phyloP scores from a whole-genome alignment of 352 stramenopile genomes.

The Globisporangium splendens region DNA sequence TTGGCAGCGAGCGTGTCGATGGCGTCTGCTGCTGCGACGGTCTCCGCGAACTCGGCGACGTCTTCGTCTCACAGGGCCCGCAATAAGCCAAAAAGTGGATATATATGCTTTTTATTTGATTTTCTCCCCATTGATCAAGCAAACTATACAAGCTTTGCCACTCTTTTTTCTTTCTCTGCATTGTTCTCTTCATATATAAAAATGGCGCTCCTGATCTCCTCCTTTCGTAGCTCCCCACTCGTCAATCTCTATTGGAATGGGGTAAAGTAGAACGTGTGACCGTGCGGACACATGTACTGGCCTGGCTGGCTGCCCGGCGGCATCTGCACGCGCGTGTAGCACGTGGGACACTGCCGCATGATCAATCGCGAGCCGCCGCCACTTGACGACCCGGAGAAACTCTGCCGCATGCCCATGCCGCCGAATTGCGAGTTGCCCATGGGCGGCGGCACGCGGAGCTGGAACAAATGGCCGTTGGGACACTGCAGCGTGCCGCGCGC shows the following conservation, averaged over 20 bases:
- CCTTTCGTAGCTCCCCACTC: neutral
- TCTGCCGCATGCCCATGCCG: constrained; percentile 24
- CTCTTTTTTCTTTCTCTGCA: neutral
- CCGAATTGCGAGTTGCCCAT: constrained; percentile 35
- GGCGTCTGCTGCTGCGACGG: constrained; percentile 2
- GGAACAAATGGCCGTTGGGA: constrained; percentile 72
- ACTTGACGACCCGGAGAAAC: constrained; percentile 17
- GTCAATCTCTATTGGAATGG: constrained; percentile 27
- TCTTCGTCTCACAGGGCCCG: constrained; percentile 63
- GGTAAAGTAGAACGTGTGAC: constrained; percentile 85
- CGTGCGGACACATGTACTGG: constrained; percentile 88
- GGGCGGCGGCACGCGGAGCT: constrained; percentile 56
- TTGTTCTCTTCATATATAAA: constrained; percentile 9
- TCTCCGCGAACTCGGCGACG: constrained; percentile 27
- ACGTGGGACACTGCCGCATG: constrained; percentile 85
- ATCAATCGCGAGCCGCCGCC: constrained; percentile 36
- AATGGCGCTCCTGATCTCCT: constrained; percentile 6
- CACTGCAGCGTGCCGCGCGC: constrained; percentile 70
- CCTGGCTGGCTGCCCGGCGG: constrained; percentile 75
- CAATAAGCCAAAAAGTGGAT: constrained; percentile 13
- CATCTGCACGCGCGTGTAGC: constrained; percentile 87
- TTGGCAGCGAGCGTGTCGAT: constrained; percentile 38
- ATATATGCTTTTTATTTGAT: neutral
- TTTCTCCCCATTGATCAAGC: too few relatives aligned
- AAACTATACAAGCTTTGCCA: neutral